Conservation (phyloP, 2,329 filamentous ascomycete species). For the Akanthomyces muscarius region DNA sequence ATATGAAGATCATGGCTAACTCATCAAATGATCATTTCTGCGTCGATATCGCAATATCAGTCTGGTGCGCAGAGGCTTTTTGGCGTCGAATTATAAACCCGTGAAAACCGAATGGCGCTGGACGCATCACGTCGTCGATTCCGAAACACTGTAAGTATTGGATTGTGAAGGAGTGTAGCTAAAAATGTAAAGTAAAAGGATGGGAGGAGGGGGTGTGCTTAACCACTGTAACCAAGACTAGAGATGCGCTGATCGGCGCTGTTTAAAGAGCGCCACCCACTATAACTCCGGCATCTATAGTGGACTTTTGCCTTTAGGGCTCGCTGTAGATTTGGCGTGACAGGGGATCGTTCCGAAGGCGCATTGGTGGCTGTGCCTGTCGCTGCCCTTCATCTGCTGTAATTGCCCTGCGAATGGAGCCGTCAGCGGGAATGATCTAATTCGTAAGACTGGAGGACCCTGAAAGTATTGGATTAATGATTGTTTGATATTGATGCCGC, state of each 20-base stretch:
- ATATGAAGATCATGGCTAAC: background rate
- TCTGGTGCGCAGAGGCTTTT: background rate
- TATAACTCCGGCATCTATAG: background rate
- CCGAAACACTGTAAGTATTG: constrained; percentile 11
- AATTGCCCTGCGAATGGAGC: background rate
- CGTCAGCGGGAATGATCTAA: background rate
- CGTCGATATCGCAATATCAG: background rate
- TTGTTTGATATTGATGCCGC: background rate
- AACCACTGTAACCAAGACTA: background rate
- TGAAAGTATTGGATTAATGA: background rate
- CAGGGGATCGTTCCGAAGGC: background rate
- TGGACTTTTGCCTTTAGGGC: background rate
- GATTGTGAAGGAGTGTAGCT: background rate
- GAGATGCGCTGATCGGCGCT: too few relatives aligned
- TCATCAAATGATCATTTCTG: background rate
- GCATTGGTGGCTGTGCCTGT: constrained; percentile 5
- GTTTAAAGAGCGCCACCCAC: background rate
- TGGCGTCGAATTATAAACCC: background rate
- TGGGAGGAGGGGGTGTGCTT: constrained; percentile 2
- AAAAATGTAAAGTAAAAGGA: constrained; percentile 3
- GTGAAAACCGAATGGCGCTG: background rate
- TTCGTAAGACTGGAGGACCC: background rate
- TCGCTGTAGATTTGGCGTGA: background rate
- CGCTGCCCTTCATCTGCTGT: background rate
- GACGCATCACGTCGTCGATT: background rate